Evolutionary conservation across 2,329 filamentous ascomycete species (phyloP).

Genomic region (Apiospora marii): DNA sequence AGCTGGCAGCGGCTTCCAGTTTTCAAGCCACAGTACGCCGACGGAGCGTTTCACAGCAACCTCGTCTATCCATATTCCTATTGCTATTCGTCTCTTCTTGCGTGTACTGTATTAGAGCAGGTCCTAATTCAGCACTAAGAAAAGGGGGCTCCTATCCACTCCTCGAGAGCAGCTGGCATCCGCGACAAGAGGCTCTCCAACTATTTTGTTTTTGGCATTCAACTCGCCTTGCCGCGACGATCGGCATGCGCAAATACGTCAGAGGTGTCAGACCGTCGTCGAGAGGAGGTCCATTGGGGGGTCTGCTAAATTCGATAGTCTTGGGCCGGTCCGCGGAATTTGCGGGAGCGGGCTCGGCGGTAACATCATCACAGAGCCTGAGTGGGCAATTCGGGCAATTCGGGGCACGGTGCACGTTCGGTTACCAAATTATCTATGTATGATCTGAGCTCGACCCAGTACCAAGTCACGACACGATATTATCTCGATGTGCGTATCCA

Average conservation of each 20-base stretch:
- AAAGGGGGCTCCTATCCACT: neutral
- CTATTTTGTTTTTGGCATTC: constrained; percentile 2
- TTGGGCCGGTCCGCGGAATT: neutral
- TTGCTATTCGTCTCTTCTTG: neutral
- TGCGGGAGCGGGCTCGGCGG: constrained; percentile 9
- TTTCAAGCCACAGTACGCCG: constrained; percentile 11
- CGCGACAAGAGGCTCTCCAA: neutral
- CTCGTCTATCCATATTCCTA: neutral
- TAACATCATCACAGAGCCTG: neutral
- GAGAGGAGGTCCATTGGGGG: neutral
- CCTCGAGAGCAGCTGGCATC: neutral
- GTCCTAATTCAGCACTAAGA: neutral
- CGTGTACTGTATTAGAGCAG: neutral
- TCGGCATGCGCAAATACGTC: constrained; percentile 16
- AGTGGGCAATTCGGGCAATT: neutral
- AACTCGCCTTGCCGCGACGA: neutral
- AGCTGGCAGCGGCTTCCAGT: neutral
- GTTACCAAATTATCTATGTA: neutral
- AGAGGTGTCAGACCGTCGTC: neutral
- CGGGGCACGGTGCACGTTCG: neutral
- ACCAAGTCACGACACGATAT: neutral
- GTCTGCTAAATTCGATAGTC: neutral
- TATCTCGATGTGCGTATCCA: constrained; percentile 4
- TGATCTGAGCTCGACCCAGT: constrained; percentile 3
- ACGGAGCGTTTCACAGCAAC: constrained; percentile 1